A percentile compares a stretch with the other conserved stretches of the same genome.
These are phyloP conservation scores for Kuraishia piskuri DNA, from an alignment of 805 yeast genomes.

Conservation along the genomic window DNA sequence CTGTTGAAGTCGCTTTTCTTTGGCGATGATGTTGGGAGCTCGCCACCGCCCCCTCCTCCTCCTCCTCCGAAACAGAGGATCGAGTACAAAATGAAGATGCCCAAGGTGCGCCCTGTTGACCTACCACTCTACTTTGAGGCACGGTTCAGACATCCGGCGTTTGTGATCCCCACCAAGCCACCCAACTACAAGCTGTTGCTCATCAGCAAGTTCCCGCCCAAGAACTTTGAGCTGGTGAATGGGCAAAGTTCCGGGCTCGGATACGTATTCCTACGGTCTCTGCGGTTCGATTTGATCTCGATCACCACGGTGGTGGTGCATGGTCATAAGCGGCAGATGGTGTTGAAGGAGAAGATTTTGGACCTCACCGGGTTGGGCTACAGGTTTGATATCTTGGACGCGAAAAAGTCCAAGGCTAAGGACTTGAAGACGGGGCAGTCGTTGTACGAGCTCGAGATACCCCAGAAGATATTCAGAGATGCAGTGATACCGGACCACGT, in stretches of 20 bases:
- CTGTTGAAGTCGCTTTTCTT: not conserved
- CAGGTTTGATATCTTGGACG: conserved; percentile 29
- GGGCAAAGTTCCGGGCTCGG: conserved; percentile 41
- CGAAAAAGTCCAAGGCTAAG: conserved; percentile 17
- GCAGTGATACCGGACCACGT: conserved; percentile 37
- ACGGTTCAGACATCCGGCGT: conserved; percentile 38
- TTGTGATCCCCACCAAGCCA: conserved; percentile 33
- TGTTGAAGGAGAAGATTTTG: conserved; percentile 12
- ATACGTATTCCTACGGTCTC: conserved; percentile 30
- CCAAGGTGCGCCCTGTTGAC: conserved; percentile 23
- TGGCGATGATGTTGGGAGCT: not conserved
- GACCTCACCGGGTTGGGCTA: conserved; percentile 14
- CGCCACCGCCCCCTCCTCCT: not conserved
- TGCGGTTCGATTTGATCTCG: conserved; percentile 23
- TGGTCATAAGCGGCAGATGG: conserved; percentile 8
- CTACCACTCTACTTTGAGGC: conserved; percentile 37
- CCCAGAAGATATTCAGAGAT: conserved; percentile 27
- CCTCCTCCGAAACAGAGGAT: conserved; percentile 10
- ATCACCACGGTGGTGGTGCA: conserved; percentile 20
- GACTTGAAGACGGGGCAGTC: conserved; percentile 9
- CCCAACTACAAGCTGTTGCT: conserved; percentile 16
- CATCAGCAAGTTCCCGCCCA: conserved; percentile 13
- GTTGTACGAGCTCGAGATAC: conserved; percentile 35
- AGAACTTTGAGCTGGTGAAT: conserved; percentile 22
- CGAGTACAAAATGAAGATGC: conserved; percentile 5